phyloP scores from a whole-genome alignment of 352 stramenopile species.

The Phytophthora capsici region DNA sequence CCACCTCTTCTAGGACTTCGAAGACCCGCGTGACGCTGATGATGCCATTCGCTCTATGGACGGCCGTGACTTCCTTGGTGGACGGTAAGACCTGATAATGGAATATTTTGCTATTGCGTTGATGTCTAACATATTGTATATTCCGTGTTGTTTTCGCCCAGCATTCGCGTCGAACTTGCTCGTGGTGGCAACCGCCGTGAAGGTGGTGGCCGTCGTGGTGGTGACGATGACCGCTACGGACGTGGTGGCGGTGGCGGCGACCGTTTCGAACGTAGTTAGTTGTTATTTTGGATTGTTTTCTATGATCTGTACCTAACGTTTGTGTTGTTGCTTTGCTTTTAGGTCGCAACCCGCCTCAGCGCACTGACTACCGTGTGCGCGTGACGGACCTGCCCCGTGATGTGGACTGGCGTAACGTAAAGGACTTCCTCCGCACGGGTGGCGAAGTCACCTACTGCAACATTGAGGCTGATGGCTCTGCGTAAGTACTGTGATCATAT shows the following conservation, averaged over 20 bases:
- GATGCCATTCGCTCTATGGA: conserved; percentile 90
- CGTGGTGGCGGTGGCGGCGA: conserved; percentile 49
- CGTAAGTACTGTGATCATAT: conserved; percentile 50
- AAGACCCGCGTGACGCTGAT: conserved; percentile 88
- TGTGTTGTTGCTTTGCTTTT: conserved; percentile 8
- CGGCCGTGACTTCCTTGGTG: conserved; percentile 84
- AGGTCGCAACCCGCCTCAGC: conserved; percentile 77
- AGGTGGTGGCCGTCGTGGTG: conserved; percentile 43
- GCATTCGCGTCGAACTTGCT: conserved; percentile 84
- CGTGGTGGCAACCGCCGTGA: conserved; percentile 74
- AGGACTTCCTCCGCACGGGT: conserved; percentile 85
- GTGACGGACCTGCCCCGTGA: conserved; percentile 81
- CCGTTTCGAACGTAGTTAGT: conserved; percentile 69
- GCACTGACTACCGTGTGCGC: conserved; percentile 77
- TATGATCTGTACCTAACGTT: not conserved
- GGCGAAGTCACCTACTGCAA: conserved; percentile 89
- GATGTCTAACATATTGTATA: conserved; percentile 3
- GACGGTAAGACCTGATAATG: conserved; percentile 49
- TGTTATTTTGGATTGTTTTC: too few species aligned
- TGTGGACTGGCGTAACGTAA: conserved; percentile 87
- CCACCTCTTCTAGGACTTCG: conserved; percentile 84
- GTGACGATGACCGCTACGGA: conserved; percentile 41
- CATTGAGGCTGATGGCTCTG: conserved; percentile 81
- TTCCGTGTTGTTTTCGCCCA: conserved; percentile 25
- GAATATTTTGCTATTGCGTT: not conserved